Base-by-base conservation (phyloP, 2,329 filamentous ascomycete genomes). In the Fusarium tupiense region DNA sequence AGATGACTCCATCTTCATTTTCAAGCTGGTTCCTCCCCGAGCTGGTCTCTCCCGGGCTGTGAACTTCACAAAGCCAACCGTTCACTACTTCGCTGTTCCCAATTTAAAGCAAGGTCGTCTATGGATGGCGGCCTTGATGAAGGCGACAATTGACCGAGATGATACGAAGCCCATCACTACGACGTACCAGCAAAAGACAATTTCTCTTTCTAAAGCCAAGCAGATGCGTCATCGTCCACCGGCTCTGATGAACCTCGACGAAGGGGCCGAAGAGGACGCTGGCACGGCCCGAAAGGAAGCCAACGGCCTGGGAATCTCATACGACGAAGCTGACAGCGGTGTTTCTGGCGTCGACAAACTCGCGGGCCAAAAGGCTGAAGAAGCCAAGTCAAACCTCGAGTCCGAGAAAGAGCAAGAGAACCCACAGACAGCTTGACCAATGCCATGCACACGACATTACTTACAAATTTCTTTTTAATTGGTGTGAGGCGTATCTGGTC, bases 61-160 rank as follows among this genome's bases (percentile, higher is more conserved):
- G 66, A 98, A 95, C 80, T 99, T 99, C 81, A 99, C 96, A 4
- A 98, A 98, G 82, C 96, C 96, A 9, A 96, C 95, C 14, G 94
- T 98, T 44, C 96, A 99, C 82, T 98, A 98, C 82, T 99, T 99
- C 82, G 96, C 97, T 10, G 95, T 98, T 29, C 95, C 97, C 60
- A 98, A 93, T 77, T 86, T 98, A 67, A 91, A 94, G 77, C 91
- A 96, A 80, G 96, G 96, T 22, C 91, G 96, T 19, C 86, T 97
- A 46, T 99, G 96, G 96, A 99, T 99, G 96, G 96, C 95, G 9
- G 96, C 96, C 11, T 86, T 99, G 59, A 97, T 99, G 94, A 99
- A 99, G 85, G 96, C 96, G 17, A 99, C 96, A 3, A 99, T 99
- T 77, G 96, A 98, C 80, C 92, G 96, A 69, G 96, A 99, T 77